Evolutionary conservation across 2,329 filamentous ascomycete genomes (phyloP).

Genomic region (Fusarium sp.): DNA sequence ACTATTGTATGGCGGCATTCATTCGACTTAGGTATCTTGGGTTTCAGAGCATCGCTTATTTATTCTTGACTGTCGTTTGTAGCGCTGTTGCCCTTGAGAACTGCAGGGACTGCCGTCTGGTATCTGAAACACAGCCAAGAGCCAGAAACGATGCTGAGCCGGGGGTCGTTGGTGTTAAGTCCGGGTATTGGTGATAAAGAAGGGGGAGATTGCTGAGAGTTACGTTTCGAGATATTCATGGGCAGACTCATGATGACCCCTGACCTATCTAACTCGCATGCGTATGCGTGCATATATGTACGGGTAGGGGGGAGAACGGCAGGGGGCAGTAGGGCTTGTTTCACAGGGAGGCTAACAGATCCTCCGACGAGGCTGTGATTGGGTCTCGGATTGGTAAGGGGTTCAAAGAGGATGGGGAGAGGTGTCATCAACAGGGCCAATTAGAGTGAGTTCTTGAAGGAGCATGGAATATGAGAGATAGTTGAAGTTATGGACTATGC

Average conservation of each 20-base stretch:
- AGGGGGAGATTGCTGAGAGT: conserved; percentile 15
- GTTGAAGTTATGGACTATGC: not conserved
- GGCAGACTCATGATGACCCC: conserved; percentile 18
- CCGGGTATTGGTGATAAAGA: conserved; percentile 14
- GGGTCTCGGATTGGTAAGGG: conserved; percentile 26
- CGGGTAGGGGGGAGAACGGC: conserved; percentile 40
- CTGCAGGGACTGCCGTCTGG: conserved; percentile 18
- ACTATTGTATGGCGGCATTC: not conserved
- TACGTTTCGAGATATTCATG: conserved; percentile 25
- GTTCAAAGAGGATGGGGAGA: conserved; percentile 20
- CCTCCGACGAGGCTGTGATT: conserved; percentile 43
- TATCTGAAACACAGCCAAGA: conserved; percentile 30
- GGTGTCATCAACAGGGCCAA: conserved; percentile 37
- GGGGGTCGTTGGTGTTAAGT: conserved; percentile 10
- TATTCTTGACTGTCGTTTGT: not conserved
- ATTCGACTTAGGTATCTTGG: not conserved
- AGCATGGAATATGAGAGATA: conserved; percentile 19
- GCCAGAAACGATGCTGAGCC: not conserved
- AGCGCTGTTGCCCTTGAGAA: not conserved
- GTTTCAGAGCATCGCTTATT: not conserved
- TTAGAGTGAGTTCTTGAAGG: conserved; percentile 1
- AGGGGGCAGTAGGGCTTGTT: conserved; percentile 48
- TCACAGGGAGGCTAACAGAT: conserved; percentile 48
- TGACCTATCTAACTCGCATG: conserved; percentile 33
- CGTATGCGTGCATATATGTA: conserved; percentile 39